Evolutionary conservation across 1,284 basidiomycete genomes (phyloP), one percentile per base, ranked within the genome.

Genomic region (Pterula multifida): DNA sequence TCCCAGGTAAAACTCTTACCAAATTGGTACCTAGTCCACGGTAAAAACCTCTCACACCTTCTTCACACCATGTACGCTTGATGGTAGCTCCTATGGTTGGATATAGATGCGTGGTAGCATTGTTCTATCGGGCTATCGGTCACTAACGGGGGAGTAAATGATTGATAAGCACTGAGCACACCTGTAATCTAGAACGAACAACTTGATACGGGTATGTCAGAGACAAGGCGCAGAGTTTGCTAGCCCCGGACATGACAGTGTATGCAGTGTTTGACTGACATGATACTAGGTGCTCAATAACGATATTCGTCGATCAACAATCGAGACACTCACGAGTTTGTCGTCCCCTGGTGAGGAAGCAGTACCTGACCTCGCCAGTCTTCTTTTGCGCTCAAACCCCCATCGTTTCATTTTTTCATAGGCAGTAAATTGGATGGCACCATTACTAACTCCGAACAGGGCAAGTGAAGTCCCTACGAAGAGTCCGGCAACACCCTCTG

Each of bases 141-240:
- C n/a, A 45, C 28, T 35, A 42, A 32, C 6, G 26, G 39, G 17
- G 19, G 39, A 17, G 39, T 42, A 22, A 35, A n/a, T 42, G 9
- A 42, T 9, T 13, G 24, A 35, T 12, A 15, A 45, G 13, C 22
- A 6, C 3, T 19, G 35, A 28, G 68, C 75, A 23, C 52, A 90
- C 91, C 68, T 98, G 95, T 63, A 98, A 82, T 50, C 95, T 80
- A 3, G 94, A 94, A 52, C 96, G 81, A 35, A 99, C 76, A 47
- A 99, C 95, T 69, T 98, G 96, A 65, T 98, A 98, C 13, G 95
- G 95, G 65, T 99, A 99, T 21, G 95, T 99, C 19, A 84, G 58
- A 2, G 81, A 69, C 49, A 98, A 81, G 1, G 95, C 92, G 21
- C 81, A 75, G 3, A 97, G 69, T 65, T 98, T 98, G 54, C 91